phyloP scores from a whole-genome alignment of 352 stramenopile species.

The Pythium volutum region DNA sequence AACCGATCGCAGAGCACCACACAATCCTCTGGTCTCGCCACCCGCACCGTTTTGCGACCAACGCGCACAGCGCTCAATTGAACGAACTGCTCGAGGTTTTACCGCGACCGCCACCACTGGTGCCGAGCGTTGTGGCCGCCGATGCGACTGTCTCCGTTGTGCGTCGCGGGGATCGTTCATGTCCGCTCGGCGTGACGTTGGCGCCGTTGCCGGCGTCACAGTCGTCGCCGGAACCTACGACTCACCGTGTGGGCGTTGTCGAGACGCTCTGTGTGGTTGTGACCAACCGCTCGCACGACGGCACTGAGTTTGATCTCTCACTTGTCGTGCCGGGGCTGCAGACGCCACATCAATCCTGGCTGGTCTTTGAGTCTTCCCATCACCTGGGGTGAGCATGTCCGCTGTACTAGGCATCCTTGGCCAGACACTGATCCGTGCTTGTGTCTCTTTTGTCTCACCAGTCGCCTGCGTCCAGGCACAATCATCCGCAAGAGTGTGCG shows the following conservation, averaged over 20 bases:
- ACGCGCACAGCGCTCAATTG: neutral
- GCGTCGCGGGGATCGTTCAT: conserved; percentile 31
- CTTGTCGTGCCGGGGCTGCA: conserved; percentile 36
- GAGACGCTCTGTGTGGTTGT: conserved; percentile 51
- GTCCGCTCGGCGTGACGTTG: conserved; percentile 43
- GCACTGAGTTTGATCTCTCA: conserved; percentile 60
- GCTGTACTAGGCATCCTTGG: neutral
- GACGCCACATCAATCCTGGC: conserved; percentile 19
- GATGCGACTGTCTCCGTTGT: conserved; percentile 8
- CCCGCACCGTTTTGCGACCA: neutral
- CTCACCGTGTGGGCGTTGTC: conserved; percentile 21
- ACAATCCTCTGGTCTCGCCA: conserved; percentile 63
- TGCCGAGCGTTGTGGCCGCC: neutral
- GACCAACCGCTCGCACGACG: conserved; percentile 39
- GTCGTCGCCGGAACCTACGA: neutral
- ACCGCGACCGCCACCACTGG: conserved; percentile 8
- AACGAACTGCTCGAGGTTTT: conserved; percentile 8
- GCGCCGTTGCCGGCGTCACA: conserved; percentile 22
- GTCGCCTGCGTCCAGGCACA: conserved; percentile 36
- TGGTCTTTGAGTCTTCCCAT: conserved; percentile 64
- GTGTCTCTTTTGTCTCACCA: conserved; percentile 27
- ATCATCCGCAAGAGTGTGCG: conserved; percentile 63
- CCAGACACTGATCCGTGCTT: neutral
- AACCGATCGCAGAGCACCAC: conserved; percentile 58
- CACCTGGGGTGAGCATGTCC: conserved; percentile 46